Evolutionary conservation across 2,329 filamentous ascomycete genomes (phyloP), one percentile per base, ranked within the genome.

Genomic region (Malbranchea cinnamomea): DNA sequence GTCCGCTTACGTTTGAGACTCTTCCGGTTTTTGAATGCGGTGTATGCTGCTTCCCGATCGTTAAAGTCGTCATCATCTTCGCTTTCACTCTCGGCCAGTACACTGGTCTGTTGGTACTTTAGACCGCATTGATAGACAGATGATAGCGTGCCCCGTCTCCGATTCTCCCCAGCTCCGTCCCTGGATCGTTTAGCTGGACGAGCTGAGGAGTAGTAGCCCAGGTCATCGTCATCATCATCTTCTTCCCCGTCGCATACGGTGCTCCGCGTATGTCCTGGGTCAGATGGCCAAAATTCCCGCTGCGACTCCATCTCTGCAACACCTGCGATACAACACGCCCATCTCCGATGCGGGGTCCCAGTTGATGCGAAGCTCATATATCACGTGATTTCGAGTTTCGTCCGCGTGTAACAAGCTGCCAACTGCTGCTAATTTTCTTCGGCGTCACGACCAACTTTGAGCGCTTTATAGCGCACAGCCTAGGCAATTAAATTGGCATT

Each of bases 11-110:
- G 60, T 41, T 71, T 67, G 0, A 57, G 48, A 0, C 57, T 56
- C 35, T 67, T 71, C 26, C 67, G 61, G 29, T 71, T 69, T 45
- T 75, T 77, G 48, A 73, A 75, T n/a, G 65, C 62, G 23, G 68
- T 56, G 38, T 81, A 81, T 5, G 65, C 63, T 7, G 49, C 42
- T 37, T 53, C 50, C 25, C 53, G 52, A 40, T 53, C 52, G 28
- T 55, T 53, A 31, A 56, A 53, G 3, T 46, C 44, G n/a, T 44
- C 41, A 31, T 45, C 42, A 18, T 52, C 46, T 27, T 42, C 47
- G 23, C 44, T 38, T 12, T 41, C 44, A 13, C 43, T 40, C 18
- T 50, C 35, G 7, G 47, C 42, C n/a, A 44, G 31, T 5, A 39
- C 35, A 3, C 38, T 35, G 15, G 39, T 40, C 17, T 32, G 20